These are phyloP conservation scores for Eimeria maxima DNA, from an alignment of 169 alveolate genomes.

Conservation along the genomic window DNA sequence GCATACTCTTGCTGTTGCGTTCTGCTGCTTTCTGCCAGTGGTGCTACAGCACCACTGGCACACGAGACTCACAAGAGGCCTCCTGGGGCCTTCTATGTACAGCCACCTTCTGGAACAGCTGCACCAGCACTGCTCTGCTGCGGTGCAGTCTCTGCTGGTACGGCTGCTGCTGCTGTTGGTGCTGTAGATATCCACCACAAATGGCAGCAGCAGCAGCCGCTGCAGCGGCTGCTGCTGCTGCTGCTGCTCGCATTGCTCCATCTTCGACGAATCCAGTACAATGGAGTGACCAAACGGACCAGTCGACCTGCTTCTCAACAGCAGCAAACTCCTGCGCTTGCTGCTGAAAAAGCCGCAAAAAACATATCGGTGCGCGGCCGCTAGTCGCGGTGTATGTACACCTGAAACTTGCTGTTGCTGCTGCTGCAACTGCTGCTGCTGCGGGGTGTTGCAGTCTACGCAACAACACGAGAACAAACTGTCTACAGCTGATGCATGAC, in stretches of 20 bases:
- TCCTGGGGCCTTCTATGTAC: neutral
- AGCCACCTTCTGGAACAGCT: conserved; percentile 12
- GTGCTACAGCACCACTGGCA: neutral
- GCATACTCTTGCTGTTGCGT: conserved; percentile 17
- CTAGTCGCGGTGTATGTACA: conserved; percentile 57
- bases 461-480: conserved; percentile 27
- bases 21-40: neutral
- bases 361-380: conserved; percentile 55
- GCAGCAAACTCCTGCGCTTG: conserved; percentile 58
- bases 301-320: conserved; percentile 59
- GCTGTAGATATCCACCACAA: conserved; percentile 34
- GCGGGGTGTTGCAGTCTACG: neutral
- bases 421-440: conserved; percentile 58
- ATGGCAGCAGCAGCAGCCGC: conserved; percentile 50
- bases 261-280: conserved; percentile 7
- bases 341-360: conserved; percentile 56
- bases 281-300: conserved; percentile 16
- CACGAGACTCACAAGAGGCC: conserved; percentile 31
- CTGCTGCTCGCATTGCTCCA: conserved; percentile 28
- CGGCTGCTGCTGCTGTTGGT: conserved; percentile 48
- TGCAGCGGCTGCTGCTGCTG: conserved; percentile 29
- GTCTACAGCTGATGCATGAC: neutral
- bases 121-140: conserved; percentile 16
- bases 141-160: neutral
- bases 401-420: conserved; percentile 61